Conservation (phyloP, 1,284 basidiomycete genomes). For the Veloboletus limbatus region DNA sequence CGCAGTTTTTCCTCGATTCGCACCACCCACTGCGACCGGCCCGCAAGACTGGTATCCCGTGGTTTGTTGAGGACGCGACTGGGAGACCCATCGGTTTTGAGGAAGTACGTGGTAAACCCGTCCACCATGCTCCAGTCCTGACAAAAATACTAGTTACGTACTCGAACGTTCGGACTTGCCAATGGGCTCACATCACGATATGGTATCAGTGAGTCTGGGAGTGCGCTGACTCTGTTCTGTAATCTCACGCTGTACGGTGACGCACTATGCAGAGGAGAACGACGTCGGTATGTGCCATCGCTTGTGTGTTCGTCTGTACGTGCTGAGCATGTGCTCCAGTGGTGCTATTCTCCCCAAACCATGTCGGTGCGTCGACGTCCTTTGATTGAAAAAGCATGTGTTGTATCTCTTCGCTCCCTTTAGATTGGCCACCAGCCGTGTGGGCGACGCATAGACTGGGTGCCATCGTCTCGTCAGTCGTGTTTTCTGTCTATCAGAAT, state of each 20-base stretch:
- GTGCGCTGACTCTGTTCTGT: background rate
- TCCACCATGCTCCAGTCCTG: background rate
- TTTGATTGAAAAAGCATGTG: background rate
- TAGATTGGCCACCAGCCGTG: conserved; percentile 68
- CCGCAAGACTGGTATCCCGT: conserved; percentile 46
- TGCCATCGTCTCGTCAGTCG: conserved; percentile 57
- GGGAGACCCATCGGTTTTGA: conserved; percentile 45
- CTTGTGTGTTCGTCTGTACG: background rate
- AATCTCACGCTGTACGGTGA: conserved; percentile 1
- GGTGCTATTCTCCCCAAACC: conserved; percentile 67
- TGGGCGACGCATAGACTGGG: conserved; percentile 74
- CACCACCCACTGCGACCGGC: conserved; percentile 48
- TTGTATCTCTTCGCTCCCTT: background rate
- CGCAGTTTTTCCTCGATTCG: conserved; percentile 70
- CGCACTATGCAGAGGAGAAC: conserved; percentile 30
- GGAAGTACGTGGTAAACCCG: conserved; percentile 40
- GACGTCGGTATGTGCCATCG: conserved; percentile 49
- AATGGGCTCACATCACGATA: conserved; percentile 57
- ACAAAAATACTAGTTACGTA: conserved; percentile 37
- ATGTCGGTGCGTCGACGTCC: conserved; percentile 49
- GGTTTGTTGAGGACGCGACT: conserved; percentile 65
- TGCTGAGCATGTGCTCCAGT: conserved; percentile 39
- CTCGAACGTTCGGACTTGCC: conserved; percentile 57
- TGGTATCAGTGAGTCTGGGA: conserved; percentile 49
- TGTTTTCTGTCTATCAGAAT: no score